phyloP scores from a whole-genome alignment of 1,139 yeast species.

The Pichia sp. region DNA sequence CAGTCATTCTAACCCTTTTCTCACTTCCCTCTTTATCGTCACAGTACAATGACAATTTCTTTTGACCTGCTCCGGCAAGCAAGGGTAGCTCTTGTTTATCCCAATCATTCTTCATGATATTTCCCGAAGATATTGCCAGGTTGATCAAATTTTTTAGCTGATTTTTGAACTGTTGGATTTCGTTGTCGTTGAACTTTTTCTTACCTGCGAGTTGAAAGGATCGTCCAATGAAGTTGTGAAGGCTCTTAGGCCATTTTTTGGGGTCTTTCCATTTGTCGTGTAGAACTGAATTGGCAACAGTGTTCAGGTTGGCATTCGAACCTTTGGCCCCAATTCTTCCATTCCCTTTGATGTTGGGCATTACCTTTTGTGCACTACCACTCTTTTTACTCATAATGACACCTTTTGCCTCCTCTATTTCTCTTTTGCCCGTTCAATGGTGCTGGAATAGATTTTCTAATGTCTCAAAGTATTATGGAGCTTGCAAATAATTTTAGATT shows the following conservation, averaged over 20 bases:
- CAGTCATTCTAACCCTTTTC: neutral
- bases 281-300: conserved; percentile 12
- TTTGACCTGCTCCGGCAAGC: conserved; percentile 26
- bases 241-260: conserved; percentile 44
- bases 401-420: neutral
- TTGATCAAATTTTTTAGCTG: conserved; percentile 49
- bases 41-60: conserved; percentile 25
- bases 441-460: too few relatives aligned
- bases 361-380: neutral
- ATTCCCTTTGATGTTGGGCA: conserved; percentile 4
- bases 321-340: conserved; percentile 5
- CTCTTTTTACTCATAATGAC: neutral
- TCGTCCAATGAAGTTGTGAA: conserved; percentile 44
- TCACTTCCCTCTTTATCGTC: conserved; percentile 10
- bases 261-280: conserved; percentile 26
- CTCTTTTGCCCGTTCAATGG: too few relatives aligned
- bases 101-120: conserved; percentile 61
- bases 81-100: conserved; percentile 50
- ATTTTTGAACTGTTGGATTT: conserved; percentile 38
- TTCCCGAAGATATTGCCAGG: conserved; percentile 45
- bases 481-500: too few relatives aligned
- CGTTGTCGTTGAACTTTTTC: conserved; percentile 29
- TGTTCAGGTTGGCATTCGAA: conserved; percentile 6
- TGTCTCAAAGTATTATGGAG: too few relatives aligned
- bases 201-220: conserved; percentile 40